Evolutionary conservation across 805 yeast genomes (phyloP).

Genomic region (Cyberlindnera petersonii): DNA sequence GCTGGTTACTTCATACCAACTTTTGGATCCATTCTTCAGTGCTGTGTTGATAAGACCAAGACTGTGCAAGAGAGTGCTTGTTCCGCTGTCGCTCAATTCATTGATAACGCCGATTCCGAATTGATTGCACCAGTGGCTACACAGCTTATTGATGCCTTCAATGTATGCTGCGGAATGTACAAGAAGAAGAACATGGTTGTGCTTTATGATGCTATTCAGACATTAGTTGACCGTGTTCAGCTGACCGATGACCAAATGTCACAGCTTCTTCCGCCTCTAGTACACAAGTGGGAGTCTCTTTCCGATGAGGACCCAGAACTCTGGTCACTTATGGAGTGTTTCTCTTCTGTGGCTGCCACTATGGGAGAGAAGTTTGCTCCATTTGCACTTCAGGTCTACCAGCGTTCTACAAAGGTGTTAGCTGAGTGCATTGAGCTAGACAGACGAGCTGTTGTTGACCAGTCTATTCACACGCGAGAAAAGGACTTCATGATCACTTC

Average conservation of each 20-base stretch:
- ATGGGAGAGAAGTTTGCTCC: conserved; percentile 83
- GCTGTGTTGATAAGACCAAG: conserved; percentile 79
- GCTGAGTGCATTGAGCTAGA: conserved; percentile 64
- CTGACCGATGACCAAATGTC: conserved; percentile 56
- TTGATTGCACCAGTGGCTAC: conserved; percentile 55
- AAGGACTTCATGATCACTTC: conserved; percentile 88
- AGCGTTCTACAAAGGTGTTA: conserved; percentile 69
- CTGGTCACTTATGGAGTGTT: conserved; percentile 91
- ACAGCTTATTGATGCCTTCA: conserved; percentile 66
- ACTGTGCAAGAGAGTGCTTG: conserved; percentile 96
- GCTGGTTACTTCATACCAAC: conserved; percentile 72
- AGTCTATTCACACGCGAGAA: conserved; percentile 72
- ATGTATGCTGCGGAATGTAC: conserved; percentile 69
- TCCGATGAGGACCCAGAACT: conserved; percentile 77
- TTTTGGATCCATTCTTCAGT: conserved; percentile 66
- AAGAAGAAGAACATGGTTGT: conserved; percentile 78
- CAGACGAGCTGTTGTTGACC: conserved; percentile 59
- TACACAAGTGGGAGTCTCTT: conserved; percentile 73
- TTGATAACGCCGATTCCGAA: conserved; percentile 67
- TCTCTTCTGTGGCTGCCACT: conserved; percentile 87
- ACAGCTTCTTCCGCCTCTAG: conserved; percentile 72
- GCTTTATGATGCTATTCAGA: conserved; percentile 86
- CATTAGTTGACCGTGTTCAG: conserved; percentile 73
- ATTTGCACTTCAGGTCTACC: conserved; percentile 82
- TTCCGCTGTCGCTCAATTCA: conserved; percentile 76